phyloP scores from a whole-genome alignment of 108 stramenopile species.

The Cylindrotheca fusiformis region DNA sequence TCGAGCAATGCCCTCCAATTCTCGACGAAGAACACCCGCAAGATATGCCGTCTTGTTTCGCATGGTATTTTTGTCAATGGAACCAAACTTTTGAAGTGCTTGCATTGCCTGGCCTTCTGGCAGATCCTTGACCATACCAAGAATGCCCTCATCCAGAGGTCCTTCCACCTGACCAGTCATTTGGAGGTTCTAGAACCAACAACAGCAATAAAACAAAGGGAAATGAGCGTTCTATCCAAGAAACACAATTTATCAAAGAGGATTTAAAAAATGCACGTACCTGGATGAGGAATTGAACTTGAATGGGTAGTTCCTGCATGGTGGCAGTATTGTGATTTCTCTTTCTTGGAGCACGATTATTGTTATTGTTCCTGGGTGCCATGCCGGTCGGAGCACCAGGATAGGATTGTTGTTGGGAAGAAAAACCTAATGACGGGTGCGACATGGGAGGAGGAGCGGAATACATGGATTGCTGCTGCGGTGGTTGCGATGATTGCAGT shows the following conservation, averaged over 20 bases:
- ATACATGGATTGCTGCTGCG: conserved; percentile 12
- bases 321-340: conserved; percentile 40
- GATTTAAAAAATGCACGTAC: conserved; percentile 28
- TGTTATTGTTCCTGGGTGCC: conserved; percentile 6
- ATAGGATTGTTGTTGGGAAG: conserved; percentile 12
- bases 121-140: conserved; percentile 69
- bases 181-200: conserved; percentile 50
- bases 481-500: background rate
- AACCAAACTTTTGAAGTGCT: conserved; percentile 59
- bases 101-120: conserved; percentile 64
- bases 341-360: background rate
- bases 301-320: conserved; percentile 52
- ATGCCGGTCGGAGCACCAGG: no score
- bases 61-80: conserved; percentile 69
- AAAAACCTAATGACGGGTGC: conserved; percentile 4
- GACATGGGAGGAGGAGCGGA: conserved; percentile 4
- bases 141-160: conserved; percentile 57
- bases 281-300: conserved; percentile 65
- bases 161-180: conserved; percentile 65
- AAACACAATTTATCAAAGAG: background rate
- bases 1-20: conserved; percentile 54
- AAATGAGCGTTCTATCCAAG: background rate
- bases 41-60: conserved; percentile 72
- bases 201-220: background rate
- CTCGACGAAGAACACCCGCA: conserved; percentile 67